phyloP scores from a whole-genome alignment of 2,329 filamentous ascomycete genomes.

The Colletotrichum falcatum region DNA sequence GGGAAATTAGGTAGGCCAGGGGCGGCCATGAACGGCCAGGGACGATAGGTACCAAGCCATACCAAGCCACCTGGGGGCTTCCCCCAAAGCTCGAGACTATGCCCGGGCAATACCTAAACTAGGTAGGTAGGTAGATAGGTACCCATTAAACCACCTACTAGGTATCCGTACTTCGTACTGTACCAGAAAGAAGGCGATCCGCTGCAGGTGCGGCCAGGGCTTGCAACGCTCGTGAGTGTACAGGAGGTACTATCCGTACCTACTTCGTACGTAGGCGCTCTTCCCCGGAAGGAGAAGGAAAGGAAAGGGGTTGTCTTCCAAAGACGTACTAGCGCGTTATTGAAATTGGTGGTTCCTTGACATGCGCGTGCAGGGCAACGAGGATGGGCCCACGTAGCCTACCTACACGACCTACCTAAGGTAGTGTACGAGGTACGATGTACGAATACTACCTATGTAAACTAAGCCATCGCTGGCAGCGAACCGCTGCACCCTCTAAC shows the following conservation, averaged over 20 bases:
- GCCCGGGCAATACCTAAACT: no score
- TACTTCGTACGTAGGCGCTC: no score
- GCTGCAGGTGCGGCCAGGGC: slow-evolving; percentile 35
- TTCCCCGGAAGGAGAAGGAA: slow-evolving; percentile 29
- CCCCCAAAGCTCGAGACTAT: slow-evolving; percentile 1
- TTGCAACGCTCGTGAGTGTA: slow-evolving; percentile 13
- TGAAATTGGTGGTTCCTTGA: slow-evolving; percentile 28
- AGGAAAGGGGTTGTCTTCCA: slow-evolving; percentile 31
- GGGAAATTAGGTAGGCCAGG: slow-evolving; percentile 38
- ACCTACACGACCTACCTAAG: no score
- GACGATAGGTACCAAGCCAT: slow-evolving; percentile 17
- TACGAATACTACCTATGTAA: no score
- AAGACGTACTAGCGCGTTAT: slow-evolving; percentile 18
- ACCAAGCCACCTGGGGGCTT: slow-evolving; percentile 31
- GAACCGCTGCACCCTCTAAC: background rate
- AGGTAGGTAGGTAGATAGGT: no score
- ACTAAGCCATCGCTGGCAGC: no score
- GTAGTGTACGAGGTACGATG: no score
- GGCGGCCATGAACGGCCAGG: slow-evolving; percentile 15
- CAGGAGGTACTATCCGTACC: no score
- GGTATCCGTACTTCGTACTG: background rate
- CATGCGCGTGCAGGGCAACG: slow-evolving; percentile 12
- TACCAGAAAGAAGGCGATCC: slow-evolving; percentile 34
- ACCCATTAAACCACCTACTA: slow-evolving; percentile 14
- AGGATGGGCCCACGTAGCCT: background rate